phyloP scores from a whole-genome alignment of 768 basidiomycete genomes.

The Kwoniella sp. region DNA sequence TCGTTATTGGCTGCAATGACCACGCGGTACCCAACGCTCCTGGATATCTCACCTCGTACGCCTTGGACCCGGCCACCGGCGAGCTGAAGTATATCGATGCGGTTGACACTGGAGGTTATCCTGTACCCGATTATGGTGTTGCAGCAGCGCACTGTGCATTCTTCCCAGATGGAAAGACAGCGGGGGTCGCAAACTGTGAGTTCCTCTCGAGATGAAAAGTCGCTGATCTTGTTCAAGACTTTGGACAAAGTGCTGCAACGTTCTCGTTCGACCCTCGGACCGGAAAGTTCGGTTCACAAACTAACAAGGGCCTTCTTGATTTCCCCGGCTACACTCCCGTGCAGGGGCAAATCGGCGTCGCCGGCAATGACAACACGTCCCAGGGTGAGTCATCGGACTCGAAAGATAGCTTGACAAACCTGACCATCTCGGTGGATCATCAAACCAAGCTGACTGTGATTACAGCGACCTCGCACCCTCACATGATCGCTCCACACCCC shows the following conservation, averaged over 20 bases:
- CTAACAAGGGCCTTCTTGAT: slow-evolving; percentile 9
- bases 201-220: background rate
- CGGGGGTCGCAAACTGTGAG: slow-evolving; percentile 12
- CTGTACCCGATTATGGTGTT: slow-evolving; percentile 6
- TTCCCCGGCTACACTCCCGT: slow-evolving; percentile 15
- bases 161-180: slow-evolving; percentile 12
- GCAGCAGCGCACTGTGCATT: slow-evolving; percentile 14
- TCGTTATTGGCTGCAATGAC: slow-evolving; percentile 15
- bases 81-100: slow-evolving; percentile 14
- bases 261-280: slow-evolving; percentile 8
- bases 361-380: slow-evolving; percentile 14
- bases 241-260: slow-evolving; percentile 15
- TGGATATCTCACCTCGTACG: slow-evolving; percentile 13
- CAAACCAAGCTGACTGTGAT: too few species aligned
- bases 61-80: slow-evolving; percentile 5
- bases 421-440: too few species aligned
- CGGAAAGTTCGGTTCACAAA: slow-evolving; percentile 6
- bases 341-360: slow-evolving; percentile 2
- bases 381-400: slow-evolving; percentile 8
- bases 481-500: slow-evolving; percentile 9
- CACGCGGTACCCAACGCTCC: slow-evolving; percentile 13
- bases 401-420: too few species aligned
- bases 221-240: slow-evolving; percentile 2
- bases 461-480: slow-evolving; percentile 11
- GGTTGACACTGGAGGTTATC: slow-evolving; percentile 9